Base-by-base conservation (phyloP, 73 alveolate species). In the Tetrahymena malaccensis region DNA sequence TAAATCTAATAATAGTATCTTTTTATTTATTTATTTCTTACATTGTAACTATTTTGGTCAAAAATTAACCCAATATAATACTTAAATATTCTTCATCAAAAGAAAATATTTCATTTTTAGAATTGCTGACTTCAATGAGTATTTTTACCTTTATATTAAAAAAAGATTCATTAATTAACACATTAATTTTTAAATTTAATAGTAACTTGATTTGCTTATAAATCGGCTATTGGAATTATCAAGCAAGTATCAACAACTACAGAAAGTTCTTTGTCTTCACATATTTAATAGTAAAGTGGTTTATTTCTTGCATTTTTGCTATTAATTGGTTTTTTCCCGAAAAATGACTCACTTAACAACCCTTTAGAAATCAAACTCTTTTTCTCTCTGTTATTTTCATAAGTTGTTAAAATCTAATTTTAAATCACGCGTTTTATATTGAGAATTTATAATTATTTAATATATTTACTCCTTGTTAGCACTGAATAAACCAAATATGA, bases 11-110 rank as follows among this genome's bases (percentile, higher is more conserved):
- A 13, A 95, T 95, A 17, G 93, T 95, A 31, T 85, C 31, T 93
- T 94, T 85, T 4, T 94, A 95, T 50, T 95, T 44, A 40, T 85
- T 85, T 13, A 38, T 25, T 21, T 43, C 31, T 85, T 17, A 13
- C 84, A 40, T 83, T n/a, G 40, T 43, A 43, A 95, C 22, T 10
- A 89, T 35, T 37, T 95, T 94, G 11, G 83, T 83, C 34, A 95
- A 83, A 43, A 85, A 43, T 34, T 95, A 93, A 21, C 95, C 93
- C 25, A 93, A 94, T 22, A 95, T 35, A 37, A 95, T 95, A 21
- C 97, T 94, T 35, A 95, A 95, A 34, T 95, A 95, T 95, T 95
- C 97, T 95, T 95, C 97, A 95, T 95, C 97, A 95, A 95, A 95
- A 19, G 97, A 85, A 89, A 95, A 95, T 93, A 95, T 85, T 89